Evolutionary conservation across 257 asterid species (phyloP).

Genomic region (Nicotiana sylvestris): DNA sequence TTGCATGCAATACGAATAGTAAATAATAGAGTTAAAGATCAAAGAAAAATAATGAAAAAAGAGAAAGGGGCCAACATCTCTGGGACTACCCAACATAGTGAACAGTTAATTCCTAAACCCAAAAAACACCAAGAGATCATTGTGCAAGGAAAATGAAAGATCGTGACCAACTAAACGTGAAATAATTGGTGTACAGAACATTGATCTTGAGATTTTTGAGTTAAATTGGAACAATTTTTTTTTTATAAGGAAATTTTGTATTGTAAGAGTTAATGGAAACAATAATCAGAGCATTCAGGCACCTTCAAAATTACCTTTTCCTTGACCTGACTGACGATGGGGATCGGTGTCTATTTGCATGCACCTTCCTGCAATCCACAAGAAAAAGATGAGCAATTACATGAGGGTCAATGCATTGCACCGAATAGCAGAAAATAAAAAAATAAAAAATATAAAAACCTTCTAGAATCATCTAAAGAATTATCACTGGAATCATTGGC

Average conservation of each 20-base stretch:
- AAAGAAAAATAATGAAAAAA: background rate
- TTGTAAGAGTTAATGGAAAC: background rate
- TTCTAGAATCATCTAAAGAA: constrained; percentile 71
- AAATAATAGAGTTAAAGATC: background rate
- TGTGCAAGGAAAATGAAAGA: background rate
- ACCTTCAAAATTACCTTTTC: constrained; percentile 55
- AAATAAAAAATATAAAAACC: constrained; percentile 27
- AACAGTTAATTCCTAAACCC: background rate
- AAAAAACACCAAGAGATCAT: background rate
- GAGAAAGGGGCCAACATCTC: background rate
- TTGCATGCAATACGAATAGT: background rate
- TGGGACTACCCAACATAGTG: background rate
- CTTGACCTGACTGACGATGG: constrained; percentile 74
- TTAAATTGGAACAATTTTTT: too few relatives aligned
- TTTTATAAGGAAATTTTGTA: too few relatives aligned
- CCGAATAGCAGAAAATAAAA: background rate
- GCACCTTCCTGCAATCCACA: constrained; percentile 59
- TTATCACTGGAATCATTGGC: constrained; percentile 56
- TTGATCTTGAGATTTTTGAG: constrained; percentile 3
- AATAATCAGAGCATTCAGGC: constrained; percentile 2
- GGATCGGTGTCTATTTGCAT: constrained; percentile 59
- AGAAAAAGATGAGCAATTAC: constrained; percentile 12
- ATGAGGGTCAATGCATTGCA: background rate
- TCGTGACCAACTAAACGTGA: background rate
- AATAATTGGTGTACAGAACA: background rate